Base-by-base conservation (phyloP, 2,329 filamentous ascomycete species). In the Sporothrix sp. region DNA sequence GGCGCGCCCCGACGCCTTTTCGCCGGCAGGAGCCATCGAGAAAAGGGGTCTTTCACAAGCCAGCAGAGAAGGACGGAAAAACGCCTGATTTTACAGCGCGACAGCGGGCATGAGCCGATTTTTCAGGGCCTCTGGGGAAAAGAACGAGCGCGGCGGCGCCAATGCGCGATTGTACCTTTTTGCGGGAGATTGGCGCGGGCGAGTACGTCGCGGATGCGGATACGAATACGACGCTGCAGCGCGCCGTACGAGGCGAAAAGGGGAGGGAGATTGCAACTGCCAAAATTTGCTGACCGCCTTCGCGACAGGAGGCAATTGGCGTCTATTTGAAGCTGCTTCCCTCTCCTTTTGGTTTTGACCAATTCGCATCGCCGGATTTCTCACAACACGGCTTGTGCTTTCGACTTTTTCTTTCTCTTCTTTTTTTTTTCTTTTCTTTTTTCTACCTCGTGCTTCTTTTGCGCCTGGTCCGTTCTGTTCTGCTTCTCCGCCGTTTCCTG, bases 161-260 rank as follows among this genome's bases (percentile, higher is more conserved):
- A 48, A 25, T 33, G 32, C 36, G 46, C 25, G 35, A 33, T 39
- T 48, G 47, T 49, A 49, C 20, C 47, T 35, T 23, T 42, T 35
- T 42, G 28, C 21, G 20, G 10, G 16, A 7, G 18, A 7, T 30
- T 32, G 18, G 36, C 44, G 33, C 7, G 9, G 4, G 9, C 1
- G 2, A 21, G 42, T 51, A 51, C 49, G 20, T 40, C 13, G 7
- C 20, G 14, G n/a, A 32, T 46, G 46, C 51, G 52, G 48, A 56
- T 53, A 54, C 52, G 52, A 56, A 56, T 56, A 56, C 54, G 54
- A 54, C 8, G 2, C 11, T 28, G 6, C 25, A 28, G 33, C 8
- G 30, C 42, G 20, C 21, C 43, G n/a, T 47, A 30, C 48, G 36
- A 32, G 43, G 13, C 14, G 18, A 48, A 39, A 47, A 32, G 18